Evolutionary conservation across 2,329 filamentous ascomycete genomes (phyloP).

Genomic region (Canariomyces notabilis): DNA sequence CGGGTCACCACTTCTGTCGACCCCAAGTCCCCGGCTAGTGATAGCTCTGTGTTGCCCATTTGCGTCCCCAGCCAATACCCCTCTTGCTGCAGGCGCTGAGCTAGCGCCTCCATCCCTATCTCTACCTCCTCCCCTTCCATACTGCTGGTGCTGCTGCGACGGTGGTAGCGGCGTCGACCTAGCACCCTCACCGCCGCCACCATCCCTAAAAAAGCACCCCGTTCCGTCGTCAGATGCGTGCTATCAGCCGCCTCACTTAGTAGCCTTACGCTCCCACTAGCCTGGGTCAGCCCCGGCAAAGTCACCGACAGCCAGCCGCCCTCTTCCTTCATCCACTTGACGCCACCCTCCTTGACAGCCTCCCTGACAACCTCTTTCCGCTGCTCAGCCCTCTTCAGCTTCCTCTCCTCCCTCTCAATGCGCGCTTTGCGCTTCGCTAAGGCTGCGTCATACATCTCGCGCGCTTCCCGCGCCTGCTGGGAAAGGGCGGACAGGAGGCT

Average conservation of each 20-base stretch:
- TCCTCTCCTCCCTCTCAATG: constrained; percentile 34
- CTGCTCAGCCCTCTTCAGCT: constrained; percentile 38
- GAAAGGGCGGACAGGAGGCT: constrained; percentile 21
- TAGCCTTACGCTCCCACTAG: constrained; percentile 25
- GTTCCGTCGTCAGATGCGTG: constrained; percentile 1
- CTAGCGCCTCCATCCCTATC: not conserved
- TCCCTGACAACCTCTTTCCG: constrained; percentile 35
- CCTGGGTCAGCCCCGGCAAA: constrained; percentile 37
- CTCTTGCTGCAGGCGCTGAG: not conserved
- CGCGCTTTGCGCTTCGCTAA: constrained; percentile 25
- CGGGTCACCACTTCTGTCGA: constrained; percentile 28
- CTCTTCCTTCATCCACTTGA: constrained; percentile 42
- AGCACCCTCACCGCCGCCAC: constrained; percentile 10
- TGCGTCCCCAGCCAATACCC: not conserved
- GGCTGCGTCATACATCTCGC: constrained; percentile 32
- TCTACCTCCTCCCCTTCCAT: not conserved
- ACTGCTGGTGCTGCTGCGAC: constrained; percentile 1
- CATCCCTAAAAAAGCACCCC: constrained; percentile 36
- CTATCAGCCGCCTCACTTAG: constrained; percentile 20
- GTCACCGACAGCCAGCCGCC: constrained; percentile 49
- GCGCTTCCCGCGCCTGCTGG: constrained; percentile 28
- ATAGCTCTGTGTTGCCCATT: no score
- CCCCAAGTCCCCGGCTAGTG: not conserved
- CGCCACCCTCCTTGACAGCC: constrained; percentile 27
- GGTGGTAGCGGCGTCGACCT: not conserved